phyloP scores from a whole-genome alignment of 768 basidiomycete species.

The Naganishia antarctica region DNA sequence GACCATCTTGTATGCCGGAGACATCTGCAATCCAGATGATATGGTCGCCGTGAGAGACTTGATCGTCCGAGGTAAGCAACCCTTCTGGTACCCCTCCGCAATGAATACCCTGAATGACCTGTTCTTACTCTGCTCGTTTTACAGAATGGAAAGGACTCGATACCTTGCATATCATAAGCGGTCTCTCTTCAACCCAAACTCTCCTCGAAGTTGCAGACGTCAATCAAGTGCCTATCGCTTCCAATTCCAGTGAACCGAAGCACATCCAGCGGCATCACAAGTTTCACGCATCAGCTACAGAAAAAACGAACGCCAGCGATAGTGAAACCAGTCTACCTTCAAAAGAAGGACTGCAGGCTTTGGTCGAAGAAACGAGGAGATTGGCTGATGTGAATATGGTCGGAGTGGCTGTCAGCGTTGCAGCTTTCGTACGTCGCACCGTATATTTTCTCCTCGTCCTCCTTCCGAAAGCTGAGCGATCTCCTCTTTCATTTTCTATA shows the following conservation, averaged over 20 bases:
- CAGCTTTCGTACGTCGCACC: slow-evolving; percentile 40
- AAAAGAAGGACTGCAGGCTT: slow-evolving; percentile 58
- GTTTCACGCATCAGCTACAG: not conserved
- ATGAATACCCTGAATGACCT: no score
- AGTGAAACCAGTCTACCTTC: slow-evolving; percentile 1
- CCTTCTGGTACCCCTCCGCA: not conserved
- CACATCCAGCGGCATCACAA: not conserved
- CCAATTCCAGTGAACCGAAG: slow-evolving; percentile 46
- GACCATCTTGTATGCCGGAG: slow-evolving; percentile 58
- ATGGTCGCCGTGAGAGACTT: slow-evolving; percentile 60
- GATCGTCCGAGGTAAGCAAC: slow-evolving; percentile 57
- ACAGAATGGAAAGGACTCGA: slow-evolving; percentile 77
- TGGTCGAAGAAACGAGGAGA: slow-evolving; percentile 53
- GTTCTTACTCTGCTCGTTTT: not conserved
- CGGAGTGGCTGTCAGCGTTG: slow-evolving; percentile 41
- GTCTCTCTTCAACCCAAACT: slow-evolving; percentile 74
- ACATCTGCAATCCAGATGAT: slow-evolving; percentile 64
- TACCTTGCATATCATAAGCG: slow-evolving; percentile 74
- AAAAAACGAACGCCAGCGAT: no score
- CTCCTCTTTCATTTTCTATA: no score
- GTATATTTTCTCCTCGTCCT: not conserved
- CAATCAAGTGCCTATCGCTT: not conserved
- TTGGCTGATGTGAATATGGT: slow-evolving; percentile 44
- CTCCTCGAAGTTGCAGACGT: slow-evolving; percentile 54
- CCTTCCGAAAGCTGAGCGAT: not conserved